Evolutionary conservation across 129 eudicot genomes (phyloP).

Genomic region (Centaurea solstitialis): DNA sequence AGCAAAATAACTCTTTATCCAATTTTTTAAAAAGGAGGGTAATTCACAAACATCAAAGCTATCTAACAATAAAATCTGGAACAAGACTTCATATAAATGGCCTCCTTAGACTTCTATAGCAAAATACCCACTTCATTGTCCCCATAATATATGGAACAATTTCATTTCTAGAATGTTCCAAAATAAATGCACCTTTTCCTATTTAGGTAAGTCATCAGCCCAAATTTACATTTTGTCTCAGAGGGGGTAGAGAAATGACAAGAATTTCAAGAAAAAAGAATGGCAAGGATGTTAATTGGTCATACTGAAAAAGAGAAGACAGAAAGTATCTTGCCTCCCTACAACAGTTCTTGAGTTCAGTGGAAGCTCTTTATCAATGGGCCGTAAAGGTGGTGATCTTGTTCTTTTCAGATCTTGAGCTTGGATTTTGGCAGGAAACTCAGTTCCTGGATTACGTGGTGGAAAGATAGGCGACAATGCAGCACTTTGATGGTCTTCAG

Average conservation of each 20-base stretch:
- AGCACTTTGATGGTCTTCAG: constrained; percentile 39
- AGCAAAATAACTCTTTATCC: too few relatives aligned
- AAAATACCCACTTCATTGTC: neutral
- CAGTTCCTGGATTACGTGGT: constrained; percentile 29
- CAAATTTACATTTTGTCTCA: neutral
- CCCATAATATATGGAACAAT: neutral
- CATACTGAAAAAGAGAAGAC: neutral
- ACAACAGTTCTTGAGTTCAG: constrained; percentile 27
- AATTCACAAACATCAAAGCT: too few relatives aligned
- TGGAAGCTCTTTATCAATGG: constrained; percentile 38
- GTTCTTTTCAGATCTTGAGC: constrained; percentile 52
- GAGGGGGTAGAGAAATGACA: neutral
- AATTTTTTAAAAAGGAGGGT: too few relatives aligned
- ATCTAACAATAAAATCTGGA: too few relatives aligned
- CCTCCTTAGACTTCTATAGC: neutral
- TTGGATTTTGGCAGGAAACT: constrained; percentile 28
- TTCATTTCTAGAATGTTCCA: neutral
- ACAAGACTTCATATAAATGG: too few relatives aligned
- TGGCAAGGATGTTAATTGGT: neutral
- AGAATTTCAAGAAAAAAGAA: neutral
- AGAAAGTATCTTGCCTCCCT: constrained; percentile 39
- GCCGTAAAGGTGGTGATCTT: constrained; percentile 40
- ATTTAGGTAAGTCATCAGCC: neutral
- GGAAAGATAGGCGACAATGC: constrained; percentile 20
- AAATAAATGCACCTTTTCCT: neutral